phyloP scores from a whole-genome alignment of 2,329 filamentous ascomycete species.

The Sporothrix curviconia region DNA sequence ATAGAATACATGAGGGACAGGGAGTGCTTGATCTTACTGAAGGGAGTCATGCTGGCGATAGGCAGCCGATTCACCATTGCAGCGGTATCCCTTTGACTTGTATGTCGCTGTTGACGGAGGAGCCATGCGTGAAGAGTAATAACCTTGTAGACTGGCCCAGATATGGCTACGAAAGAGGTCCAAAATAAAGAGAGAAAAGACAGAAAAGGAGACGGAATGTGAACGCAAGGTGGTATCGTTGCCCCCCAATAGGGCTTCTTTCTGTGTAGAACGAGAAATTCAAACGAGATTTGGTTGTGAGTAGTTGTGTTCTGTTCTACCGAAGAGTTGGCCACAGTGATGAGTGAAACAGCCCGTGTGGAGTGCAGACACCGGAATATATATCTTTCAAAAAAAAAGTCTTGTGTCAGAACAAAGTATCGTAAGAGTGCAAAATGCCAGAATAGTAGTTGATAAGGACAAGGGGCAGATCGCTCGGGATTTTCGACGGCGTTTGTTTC shows the following conservation, averaged over 20 bases:
- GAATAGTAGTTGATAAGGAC: not conserved
- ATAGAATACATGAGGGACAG: too few species aligned
- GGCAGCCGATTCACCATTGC: conserved; percentile 37
- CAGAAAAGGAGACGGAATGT: too few species aligned
- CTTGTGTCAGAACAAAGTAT: not conserved
- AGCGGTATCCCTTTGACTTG: conserved; percentile 67
- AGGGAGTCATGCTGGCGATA: conserved; percentile 9
- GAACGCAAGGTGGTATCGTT: not conserved
- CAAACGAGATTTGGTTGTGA: too few species aligned
- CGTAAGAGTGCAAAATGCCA: not conserved
- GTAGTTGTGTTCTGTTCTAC: too few species aligned
- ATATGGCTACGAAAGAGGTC: too few species aligned
- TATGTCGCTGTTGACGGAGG: conserved; percentile 36
- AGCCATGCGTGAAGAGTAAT: too few species aligned
- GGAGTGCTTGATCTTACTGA: not conserved
- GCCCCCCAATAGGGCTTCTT: too few species aligned
- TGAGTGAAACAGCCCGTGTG: not conserved
- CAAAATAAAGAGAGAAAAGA: not conserved
- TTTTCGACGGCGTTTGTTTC: not conserved
- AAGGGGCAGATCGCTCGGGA: not conserved
- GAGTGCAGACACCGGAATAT: not conserved
- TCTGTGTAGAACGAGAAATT: too few species aligned
- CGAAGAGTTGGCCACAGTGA: not conserved
- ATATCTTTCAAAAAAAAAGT: not conserved
- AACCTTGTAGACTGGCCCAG: too few species aligned